Evolutionary conservation across 768 basidiomycete genomes (phyloP).

Genomic region (Mycena vulgaris): DNA sequence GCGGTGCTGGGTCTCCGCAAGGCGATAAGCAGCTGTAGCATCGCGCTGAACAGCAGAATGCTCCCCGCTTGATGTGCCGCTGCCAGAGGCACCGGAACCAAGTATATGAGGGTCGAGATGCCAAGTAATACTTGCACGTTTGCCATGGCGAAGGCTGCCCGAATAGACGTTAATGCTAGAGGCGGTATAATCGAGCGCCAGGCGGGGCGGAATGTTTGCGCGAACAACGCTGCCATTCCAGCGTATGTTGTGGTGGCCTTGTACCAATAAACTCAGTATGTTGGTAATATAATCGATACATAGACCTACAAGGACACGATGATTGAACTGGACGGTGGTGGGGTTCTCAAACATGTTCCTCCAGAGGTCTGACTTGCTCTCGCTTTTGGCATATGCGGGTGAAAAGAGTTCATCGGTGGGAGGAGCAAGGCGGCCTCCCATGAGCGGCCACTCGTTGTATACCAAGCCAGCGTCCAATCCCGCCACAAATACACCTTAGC

Average conservation of each 20-base stretch:
- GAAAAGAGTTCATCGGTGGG: constrained; percentile 89
- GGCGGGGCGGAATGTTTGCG: constrained; percentile 67
- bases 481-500: constrained; percentile 94
- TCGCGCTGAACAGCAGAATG: constrained; percentile 86
- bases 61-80: constrained; percentile 97
- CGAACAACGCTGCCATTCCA: constrained; percentile 75
- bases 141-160: constrained; percentile 81
- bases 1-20: constrained; percentile 79
- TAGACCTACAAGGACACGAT: constrained; percentile 86
- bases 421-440: constrained; percentile 91
- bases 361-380: constrained; percentile 86
- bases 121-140: constrained; percentile 84
- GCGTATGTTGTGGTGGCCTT: constrained; percentile 91
- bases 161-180: constrained; percentile 64
- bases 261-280: constrained; percentile 3
- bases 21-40: constrained; percentile 82
- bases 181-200: constrained; percentile 79
- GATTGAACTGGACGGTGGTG: constrained; percentile 97
- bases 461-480: constrained; percentile 96
- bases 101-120: constrained; percentile 86
- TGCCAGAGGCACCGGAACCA: constrained; percentile 94
- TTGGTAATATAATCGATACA: not conserved
- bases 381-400: constrained; percentile 76
- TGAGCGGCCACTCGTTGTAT: constrained; percentile 98
- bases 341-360: constrained; percentile 98